A percentile compares a stretch with the other conserved stretches of the same genome.
Conservation (phyloP, 1,284 basidiomycete species). For the Fomitopsis palustris region DNA sequence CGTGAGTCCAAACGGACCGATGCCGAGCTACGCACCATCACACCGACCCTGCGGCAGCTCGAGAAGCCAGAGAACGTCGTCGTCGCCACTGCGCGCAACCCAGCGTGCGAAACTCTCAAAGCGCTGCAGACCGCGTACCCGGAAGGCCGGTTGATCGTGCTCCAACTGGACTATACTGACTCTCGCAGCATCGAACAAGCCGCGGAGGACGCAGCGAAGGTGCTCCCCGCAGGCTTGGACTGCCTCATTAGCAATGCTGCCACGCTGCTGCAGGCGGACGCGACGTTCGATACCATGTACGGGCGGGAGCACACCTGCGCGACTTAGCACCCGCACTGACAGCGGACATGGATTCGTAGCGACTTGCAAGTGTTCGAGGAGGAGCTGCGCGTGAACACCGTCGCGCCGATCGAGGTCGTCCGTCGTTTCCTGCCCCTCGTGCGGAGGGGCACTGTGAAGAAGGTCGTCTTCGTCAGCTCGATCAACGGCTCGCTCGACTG, state of each 20-base stretch:
- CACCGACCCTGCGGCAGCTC: not conserved
- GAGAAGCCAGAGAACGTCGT: not conserved
- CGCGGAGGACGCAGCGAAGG: not conserved
- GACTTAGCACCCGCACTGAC: not conserved
- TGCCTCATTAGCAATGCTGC: slow-evolving; percentile 1
- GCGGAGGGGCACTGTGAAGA: not conserved
- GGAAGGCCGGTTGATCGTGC: not conserved
- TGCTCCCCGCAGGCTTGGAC: slow-evolving; percentile 1
- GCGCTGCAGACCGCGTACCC: not conserved
- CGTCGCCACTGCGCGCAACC: not conserved
- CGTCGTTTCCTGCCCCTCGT: not conserved
- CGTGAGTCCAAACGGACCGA: not conserved
- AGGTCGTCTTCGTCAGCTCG: not conserved
- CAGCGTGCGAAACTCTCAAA: not conserved
- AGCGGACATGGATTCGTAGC: not conserved
- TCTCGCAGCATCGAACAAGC: not conserved
- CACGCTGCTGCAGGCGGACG: not conserved
- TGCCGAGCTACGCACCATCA: not conserved
- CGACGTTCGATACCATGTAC: slow-evolving; percentile 1
- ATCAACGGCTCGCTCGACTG: not conserved
- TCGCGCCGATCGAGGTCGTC: not conserved
- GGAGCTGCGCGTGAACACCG: not conserved
- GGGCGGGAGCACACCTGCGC: not conserved
- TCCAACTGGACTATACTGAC: not conserved
- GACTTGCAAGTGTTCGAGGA: not conserved